These are phyloP conservation scores for Colletotrichum karsti DNA, from an alignment of 2,329 filamentous ascomycete genomes.

Conservation along the genomic window DNA sequence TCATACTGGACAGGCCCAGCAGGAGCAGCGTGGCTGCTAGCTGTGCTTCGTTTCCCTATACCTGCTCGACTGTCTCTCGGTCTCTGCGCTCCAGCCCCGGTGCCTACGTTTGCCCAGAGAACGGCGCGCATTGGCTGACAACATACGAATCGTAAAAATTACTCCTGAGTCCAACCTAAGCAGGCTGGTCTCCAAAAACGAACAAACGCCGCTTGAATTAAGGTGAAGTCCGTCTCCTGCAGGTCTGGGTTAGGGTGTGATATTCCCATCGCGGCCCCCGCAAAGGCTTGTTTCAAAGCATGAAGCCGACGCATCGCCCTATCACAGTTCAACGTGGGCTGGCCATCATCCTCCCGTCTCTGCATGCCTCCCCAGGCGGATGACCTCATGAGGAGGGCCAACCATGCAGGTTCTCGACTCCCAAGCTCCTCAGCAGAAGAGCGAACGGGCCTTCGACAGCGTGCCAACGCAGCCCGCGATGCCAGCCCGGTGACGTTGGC, in stretches of 20 bases:
- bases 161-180: neutral
- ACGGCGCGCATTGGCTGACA: slow-evolving; percentile 15
- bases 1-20: neutral
- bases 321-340: neutral
- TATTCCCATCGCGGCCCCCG: slow-evolving; percentile 2
- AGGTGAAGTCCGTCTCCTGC: neutral
- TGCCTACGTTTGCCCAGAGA: neutral
- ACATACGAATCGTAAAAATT: neutral
- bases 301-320: slow-evolving; percentile 7
- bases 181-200: neutral
- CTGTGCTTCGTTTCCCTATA: neutral
- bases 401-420: neutral
- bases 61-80: neutral
- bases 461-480: slow-evolving; percentile 15
- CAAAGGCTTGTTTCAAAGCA: slow-evolving; percentile 27
- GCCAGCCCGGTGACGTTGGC: slow-evolving; percentile 19
- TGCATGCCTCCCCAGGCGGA: neutral
- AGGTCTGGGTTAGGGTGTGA: neutral
- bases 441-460: neutral
- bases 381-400: slow-evolving; percentile 23
- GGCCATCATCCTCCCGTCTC: neutral
- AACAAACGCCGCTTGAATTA: neutral
- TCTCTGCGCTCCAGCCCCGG: neutral
- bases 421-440: neutral
- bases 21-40: neutral